These are phyloP conservation scores for Pythium aristosporum DNA, from an alignment of 352 stramenopile species.

Conservation along the genomic window DNA sequence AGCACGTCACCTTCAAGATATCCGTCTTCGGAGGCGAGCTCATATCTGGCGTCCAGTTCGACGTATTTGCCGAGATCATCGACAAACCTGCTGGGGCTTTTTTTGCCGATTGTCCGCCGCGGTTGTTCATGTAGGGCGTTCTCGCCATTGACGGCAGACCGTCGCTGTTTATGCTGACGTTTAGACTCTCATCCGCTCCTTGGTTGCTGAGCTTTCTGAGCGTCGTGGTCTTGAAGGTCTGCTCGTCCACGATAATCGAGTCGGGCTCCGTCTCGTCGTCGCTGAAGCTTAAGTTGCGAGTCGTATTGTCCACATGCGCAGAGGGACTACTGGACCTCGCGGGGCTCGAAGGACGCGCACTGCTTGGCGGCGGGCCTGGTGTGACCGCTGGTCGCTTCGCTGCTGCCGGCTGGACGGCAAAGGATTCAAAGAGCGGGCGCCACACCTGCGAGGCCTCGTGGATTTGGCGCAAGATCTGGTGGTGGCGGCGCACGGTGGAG, in stretches of 20 bases:
- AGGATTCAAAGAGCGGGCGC: constrained; percentile 75
- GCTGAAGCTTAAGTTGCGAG: constrained; percentile 27
- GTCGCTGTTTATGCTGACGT: constrained; percentile 62
- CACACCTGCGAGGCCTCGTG: constrained; percentile 73
- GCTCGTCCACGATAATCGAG: constrained; percentile 47
- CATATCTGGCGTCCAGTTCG: constrained; percentile 54
- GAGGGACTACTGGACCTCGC: constrained; percentile 8
- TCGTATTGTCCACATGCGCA: constrained; percentile 17
- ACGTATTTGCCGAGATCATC: constrained; percentile 46
- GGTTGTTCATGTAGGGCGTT: constrained; percentile 63
- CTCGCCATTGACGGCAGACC: constrained; percentile 58
- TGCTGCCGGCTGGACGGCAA: constrained; percentile 46
- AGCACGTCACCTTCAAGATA: constrained; percentile 40
- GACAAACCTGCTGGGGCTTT: constrained; percentile 31
- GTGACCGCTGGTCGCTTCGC: constrained; percentile 33
- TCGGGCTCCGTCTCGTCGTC: constrained; percentile 34
- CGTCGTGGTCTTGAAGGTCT: constrained; percentile 77
- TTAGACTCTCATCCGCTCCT: constrained; percentile 50
- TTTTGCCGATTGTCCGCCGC: constrained; percentile 26
- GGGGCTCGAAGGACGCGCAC: constrained; percentile 14
- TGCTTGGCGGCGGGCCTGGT: constrained; percentile 38
- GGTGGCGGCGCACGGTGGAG: constrained; percentile 59
- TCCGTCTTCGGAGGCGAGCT: constrained; percentile 53
- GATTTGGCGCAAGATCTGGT: constrained; percentile 77
- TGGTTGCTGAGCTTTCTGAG: constrained; percentile 40